Evolutionary conservation across 2,329 filamentous ascomycete species (phyloP).

Genomic region (Aspergillus alliaceus): DNA sequence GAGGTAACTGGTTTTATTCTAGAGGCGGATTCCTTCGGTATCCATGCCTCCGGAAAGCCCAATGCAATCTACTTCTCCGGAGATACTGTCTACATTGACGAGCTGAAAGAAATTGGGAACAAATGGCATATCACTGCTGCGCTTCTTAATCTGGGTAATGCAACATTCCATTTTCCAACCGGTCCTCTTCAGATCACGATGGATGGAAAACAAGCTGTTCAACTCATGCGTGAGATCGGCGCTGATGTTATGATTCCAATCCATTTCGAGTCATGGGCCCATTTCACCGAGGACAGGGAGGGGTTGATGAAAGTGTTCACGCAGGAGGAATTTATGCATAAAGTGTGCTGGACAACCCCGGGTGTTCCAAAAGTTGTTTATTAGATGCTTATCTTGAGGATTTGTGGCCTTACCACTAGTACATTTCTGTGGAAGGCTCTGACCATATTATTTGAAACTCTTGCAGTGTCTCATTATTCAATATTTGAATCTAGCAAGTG

Average conservation of each 20-base stretch:
- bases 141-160: constrained; percentile 45
- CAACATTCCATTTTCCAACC: constrained; percentile 28
- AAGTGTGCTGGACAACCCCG: too few species aligned
- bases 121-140: constrained; percentile 41
- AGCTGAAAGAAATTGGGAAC: constrained; percentile 37
- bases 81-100: constrained; percentile 50
- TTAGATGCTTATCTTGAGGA: too few species aligned
- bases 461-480: too few species aligned
- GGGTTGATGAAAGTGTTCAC: too few species aligned
- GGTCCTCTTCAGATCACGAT: constrained; percentile 43
- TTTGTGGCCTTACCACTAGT: too few species aligned
- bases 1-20: constrained; percentile 51
- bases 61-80: constrained; percentile 54
- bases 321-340: too few species aligned
- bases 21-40: constrained; percentile 38
- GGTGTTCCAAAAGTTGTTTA: too few species aligned
- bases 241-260: constrained; percentile 49
- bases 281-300: constrained; percentile 42
- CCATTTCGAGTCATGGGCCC: constrained; percentile 50
- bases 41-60: constrained; percentile 32
- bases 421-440: too few species aligned
- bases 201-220: constrained; percentile 44
- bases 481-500: too few species aligned
- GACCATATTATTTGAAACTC: too few species aligned
- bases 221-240: constrained; percentile 40